Conservation (phyloP, 2,329 filamentous ascomycete species). For the Rugonectria rugulosa region DNA sequence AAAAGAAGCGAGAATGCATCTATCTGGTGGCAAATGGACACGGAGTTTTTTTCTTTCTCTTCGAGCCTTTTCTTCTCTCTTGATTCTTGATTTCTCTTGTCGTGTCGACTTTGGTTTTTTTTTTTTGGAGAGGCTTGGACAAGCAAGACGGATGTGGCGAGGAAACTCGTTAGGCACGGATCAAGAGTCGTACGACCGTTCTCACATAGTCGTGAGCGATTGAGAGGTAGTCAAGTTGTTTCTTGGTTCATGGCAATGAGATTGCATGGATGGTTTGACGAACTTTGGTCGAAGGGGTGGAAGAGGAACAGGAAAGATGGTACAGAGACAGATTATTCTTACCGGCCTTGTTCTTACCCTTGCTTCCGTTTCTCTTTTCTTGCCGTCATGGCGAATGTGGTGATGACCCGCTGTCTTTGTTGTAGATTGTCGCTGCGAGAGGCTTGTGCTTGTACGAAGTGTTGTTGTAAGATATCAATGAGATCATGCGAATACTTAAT, state of each 20-base stretch:
- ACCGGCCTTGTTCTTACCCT: too few species aligned
- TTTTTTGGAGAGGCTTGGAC: slow-evolving; percentile 12
- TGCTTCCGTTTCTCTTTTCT: too few species aligned
- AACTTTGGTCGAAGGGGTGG: too few species aligned
- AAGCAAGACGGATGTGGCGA: slow-evolving; percentile 2
- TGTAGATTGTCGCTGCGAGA: too few species aligned
- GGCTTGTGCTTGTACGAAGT: too few species aligned
- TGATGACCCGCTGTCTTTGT: too few species aligned
- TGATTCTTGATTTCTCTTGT: neutral
- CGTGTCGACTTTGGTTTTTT: slow-evolving; percentile 21
- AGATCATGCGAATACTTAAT: too few species aligned
- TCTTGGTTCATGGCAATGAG: slow-evolving; percentile 8
- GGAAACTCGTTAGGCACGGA: slow-evolving; percentile 8
- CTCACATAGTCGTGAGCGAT: neutral
- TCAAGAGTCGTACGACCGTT: neutral
- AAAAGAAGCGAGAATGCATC: slow-evolving; percentile 18
- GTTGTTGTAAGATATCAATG: too few species aligned
- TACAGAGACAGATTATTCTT: too few species aligned
- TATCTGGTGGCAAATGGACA: slow-evolving; percentile 21
- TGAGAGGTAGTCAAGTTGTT: slow-evolving; percentile 9
- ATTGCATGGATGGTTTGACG: neutral
- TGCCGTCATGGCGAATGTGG: too few species aligned
- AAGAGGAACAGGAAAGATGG: too few species aligned
- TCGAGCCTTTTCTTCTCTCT: neutral
- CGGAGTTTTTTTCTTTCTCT: slow-evolving; percentile 29